Evolutionary conservation across 352 stramenopile genomes (phyloP).

Genomic region (Hyaloperonospora arabidopsidis): DNA sequence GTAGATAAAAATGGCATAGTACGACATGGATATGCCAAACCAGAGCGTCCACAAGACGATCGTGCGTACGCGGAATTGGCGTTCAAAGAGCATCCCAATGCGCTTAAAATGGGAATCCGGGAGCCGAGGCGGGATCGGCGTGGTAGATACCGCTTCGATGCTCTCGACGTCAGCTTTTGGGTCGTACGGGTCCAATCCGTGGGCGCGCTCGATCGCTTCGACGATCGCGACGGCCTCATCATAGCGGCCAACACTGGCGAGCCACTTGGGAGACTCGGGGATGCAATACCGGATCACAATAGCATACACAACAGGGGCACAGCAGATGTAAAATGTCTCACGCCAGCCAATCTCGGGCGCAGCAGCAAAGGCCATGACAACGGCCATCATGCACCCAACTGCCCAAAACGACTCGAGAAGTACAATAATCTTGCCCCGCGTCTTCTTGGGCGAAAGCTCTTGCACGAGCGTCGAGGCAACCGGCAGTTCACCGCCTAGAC

Average conservation of each 20-base stretch:
- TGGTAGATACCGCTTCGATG: conserved; percentile 5
- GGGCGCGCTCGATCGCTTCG: conserved; percentile 41
- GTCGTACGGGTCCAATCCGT: conserved; percentile 38
- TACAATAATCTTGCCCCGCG: conserved; percentile 53
- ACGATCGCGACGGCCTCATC: conserved; percentile 55
- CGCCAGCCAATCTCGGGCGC: conserved; percentile 52
- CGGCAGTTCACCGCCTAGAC: conserved; percentile 51
- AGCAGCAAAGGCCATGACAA: conserved; percentile 41
- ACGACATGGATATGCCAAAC: conserved; percentile 62
- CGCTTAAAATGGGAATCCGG: conserved; percentile 44
- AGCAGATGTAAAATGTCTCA: conserved; percentile 49
- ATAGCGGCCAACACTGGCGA: conserved; percentile 54
- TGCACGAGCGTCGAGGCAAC: conserved; percentile 55
- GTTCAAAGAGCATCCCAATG: conserved; percentile 45
- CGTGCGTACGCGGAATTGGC: conserved; percentile 45
- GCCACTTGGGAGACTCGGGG: conserved; percentile 66
- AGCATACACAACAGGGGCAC: conserved; percentile 43
- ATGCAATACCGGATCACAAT: conserved; percentile 43
- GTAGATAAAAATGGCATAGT: conserved; percentile 67
- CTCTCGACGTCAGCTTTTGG: conserved; percentile 32
- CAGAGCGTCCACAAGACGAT: conserved; percentile 59
- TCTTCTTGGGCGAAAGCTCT: conserved; percentile 49
- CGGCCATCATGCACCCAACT: conserved; percentile 49
- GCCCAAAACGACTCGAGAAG: conserved; percentile 62
- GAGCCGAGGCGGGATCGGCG: conserved; percentile 13